Percentiles rank a stretch among this genome's conserved stretches.
phyloP scores from a whole-genome alignment of 116 monocot species.

The Trichopus zeylanicus region DNA sequence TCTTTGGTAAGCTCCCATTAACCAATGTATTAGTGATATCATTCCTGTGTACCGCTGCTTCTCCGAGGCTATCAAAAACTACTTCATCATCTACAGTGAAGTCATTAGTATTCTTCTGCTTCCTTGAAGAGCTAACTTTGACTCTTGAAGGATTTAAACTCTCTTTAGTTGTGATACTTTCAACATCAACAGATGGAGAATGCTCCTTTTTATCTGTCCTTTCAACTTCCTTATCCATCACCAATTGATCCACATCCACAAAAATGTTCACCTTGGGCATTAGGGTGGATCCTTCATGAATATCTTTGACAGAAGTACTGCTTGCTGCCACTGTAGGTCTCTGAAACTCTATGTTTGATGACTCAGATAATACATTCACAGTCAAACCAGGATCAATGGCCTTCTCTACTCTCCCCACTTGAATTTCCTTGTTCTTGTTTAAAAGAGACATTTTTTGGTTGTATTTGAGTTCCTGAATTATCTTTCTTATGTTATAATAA shows the following conservation, averaged over 20 bases:
- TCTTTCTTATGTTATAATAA: slow-evolving; percentile 27
- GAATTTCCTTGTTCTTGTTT: slow-evolving; percentile 4
- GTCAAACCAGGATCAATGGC: neutral
- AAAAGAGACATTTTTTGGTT: slow-evolving; percentile 15
- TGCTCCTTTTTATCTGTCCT: neutral
- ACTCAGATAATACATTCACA: neutral
- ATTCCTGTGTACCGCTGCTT: neutral
- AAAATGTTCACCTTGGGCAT: neutral
- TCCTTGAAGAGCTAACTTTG: neutral
- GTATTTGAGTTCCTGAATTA: slow-evolving; percentile 46
- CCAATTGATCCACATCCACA: neutral
- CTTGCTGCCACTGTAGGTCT: neutral
- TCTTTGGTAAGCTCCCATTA: slow-evolving; percentile 1
- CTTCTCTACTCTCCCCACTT: slow-evolving; percentile 5
- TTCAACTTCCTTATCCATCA: neutral
- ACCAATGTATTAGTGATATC: neutral
- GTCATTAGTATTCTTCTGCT: neutral
- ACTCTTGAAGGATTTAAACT: neutral
- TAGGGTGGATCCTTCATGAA: neutral
- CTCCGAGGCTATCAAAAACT: neutral
- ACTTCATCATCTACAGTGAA: neutral
- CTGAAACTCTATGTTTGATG: slow-evolving; percentile 2
- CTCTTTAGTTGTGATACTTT: neutral
- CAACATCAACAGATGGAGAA: neutral
- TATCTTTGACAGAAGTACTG: neutral